A percentile compares a stretch with the other conserved stretches of the same genome.
Evolutionary conservation across 768 basidiomycete genomes (phyloP).

Genomic region (Saitozyma sp.): DNA sequence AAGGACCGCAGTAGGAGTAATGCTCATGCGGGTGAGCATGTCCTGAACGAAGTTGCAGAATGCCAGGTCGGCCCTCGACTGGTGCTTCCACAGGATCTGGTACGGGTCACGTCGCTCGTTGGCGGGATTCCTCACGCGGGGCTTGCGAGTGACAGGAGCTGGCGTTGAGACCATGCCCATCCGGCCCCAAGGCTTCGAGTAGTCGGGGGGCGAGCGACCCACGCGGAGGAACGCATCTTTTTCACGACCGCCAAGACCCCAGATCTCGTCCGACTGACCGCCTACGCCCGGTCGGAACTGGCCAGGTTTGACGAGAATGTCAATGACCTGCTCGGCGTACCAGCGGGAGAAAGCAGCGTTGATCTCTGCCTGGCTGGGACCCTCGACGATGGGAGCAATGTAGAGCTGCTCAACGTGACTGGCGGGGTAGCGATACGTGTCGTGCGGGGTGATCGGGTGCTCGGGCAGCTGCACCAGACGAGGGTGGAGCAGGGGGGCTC

Average conservation of each 20-base stretch:
- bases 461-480: constrained; percentile 19
- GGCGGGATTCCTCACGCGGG: constrained; percentile 13
- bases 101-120: constrained; percentile 29
- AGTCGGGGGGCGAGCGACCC: constrained; percentile 21
- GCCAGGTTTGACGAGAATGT: constrained; percentile 31
- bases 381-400: constrained; percentile 7
- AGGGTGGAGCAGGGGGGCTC: constrained; percentile 1
- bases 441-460: constrained; percentile 23
- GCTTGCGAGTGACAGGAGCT: constrained; percentile 10
- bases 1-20: constrained; percentile 24
- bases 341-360: constrained; percentile 29
- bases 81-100: constrained; percentile 18
- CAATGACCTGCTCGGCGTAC: constrained; percentile 38
- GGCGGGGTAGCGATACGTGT: constrained; percentile 25
- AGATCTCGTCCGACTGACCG: constrained; percentile 30
- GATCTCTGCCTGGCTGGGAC: constrained; percentile 1
- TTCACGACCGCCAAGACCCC: constrained; percentile 29
- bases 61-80: constrained; percentile 2
- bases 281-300: constrained; percentile 37
- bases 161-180: constrained; percentile 23
- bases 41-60: constrained; percentile 31
- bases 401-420: constrained; percentile 16
- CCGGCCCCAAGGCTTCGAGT: constrained; percentile 29
- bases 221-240: constrained; percentile 30
- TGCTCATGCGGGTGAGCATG: constrained; percentile 33